Base-by-base conservation (phyloP, 2,329 filamentous ascomycete species). In the Pseudopyricularia javanii region DNA sequence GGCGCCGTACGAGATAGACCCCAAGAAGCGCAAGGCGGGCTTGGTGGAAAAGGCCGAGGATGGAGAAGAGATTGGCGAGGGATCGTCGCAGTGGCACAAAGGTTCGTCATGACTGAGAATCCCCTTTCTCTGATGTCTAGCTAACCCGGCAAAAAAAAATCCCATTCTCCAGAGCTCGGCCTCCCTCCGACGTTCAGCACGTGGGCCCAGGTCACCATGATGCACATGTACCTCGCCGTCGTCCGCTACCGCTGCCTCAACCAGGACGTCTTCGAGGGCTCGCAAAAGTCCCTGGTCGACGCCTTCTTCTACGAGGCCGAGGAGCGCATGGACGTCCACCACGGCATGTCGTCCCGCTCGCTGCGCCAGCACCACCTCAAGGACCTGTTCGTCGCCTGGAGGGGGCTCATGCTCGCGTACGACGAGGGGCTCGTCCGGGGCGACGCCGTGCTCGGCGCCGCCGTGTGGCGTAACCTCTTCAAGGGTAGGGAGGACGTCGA, bases 151-250 rank as follows among this genome's bases (percentile, higher is more conserved):
- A n/a, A n/a, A n/a, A n/a, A n/a, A n/a, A n/a, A n/a, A n/a, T n/a
- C n/a, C n/a, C n/a, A n/a, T n/a, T n/a, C n/a, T n/a, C n/a, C 61
- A 95, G 88, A 84, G 51, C 80, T 95, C 57, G 80, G 80, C 26
- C 80, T 98, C 17, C 76, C 79, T 32, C 88, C 90, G 1, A 97
- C 90, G 0, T 98, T 98, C 69, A 91, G 85, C 64, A 91, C 88
- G 54, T 98, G 93, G 93, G 88, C 90, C 20, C 91, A 97, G 69
- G 85, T 97, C 47, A 93, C 91, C 34, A 95, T 95, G 76, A 78
- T 98, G 54, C 91, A 98, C 74, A 86, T 98, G 78, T 97, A 95
- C 74, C 79, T 96, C 54, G 70, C 97, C 55, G 86, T 88, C 53
- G 86, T 88, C 48, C 86, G 91, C 54, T 74, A 96, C 60, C 86